Evolutionary conservation across 2,329 filamentous ascomycete species (phyloP), one percentile per base, ranked within the genome.

Genomic region (Neocucurbitaria cava): DNA sequence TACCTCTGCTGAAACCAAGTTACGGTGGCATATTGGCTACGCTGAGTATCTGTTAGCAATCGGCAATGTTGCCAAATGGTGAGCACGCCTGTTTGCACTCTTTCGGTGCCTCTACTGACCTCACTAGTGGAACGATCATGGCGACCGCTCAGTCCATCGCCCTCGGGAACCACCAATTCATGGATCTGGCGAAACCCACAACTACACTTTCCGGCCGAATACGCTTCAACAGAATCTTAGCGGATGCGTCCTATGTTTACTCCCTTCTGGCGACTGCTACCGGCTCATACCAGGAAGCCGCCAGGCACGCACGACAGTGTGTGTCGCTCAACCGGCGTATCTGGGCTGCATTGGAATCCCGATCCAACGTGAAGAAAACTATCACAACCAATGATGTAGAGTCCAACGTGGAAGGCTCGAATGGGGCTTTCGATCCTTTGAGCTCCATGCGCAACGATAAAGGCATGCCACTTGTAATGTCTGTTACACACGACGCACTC

Each of bases 31-130:
- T 60, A 77, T 96, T 6, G 85, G 87, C 0, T 87, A 88, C 56
- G 87, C 90, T 0, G 91, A 96, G 71, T 92, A 92, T 71, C 81
- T 88, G 24, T 78, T 93, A 17, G 84, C 85, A 1, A 83, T 88
- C 11, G 89, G 89, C 9, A 86, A 87, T 45, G 77, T 85, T 15
- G 82, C 87, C 9, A 87, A 89, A 74, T 89, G 81, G 76, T 77
- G 69, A 63, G 63, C 24, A 21, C 13, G 7, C 9, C 9, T 51
- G 4, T 0, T 18, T 8, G 1, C 28, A n/a, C 28, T 3, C 15
- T 30, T n/a, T 4, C 7, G 17, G 35, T n/a, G 11, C n/a, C 15
- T 13, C 20, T 21, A 35, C 62, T 72, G 49, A 73, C 52, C 17
- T 18, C 33, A 2, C 1, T 20, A 77, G 74, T 56, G 56, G 62